phyloP scores from a whole-genome alignment of 2,329 filamentous ascomycete genomes.

The Penicillium fuscoglaucum region DNA sequence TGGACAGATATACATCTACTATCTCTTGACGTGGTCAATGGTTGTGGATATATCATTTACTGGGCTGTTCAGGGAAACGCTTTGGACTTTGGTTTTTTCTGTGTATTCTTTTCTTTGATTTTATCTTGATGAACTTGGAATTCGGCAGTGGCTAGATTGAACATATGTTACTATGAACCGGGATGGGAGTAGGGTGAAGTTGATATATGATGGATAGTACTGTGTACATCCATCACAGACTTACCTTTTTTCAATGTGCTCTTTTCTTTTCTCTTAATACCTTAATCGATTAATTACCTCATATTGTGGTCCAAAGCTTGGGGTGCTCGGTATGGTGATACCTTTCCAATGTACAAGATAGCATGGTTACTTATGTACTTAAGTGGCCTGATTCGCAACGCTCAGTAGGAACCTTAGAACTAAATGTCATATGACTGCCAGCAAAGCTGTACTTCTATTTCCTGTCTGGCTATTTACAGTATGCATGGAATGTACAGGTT shows the following conservation, averaged over 20 bases:
- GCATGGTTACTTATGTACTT: neutral
- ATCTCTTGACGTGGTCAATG: neutral
- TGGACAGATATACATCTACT: neutral
- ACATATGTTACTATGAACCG: neutral
- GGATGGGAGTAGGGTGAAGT: neutral
- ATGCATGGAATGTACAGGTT: neutral
- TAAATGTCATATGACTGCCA: neutral
- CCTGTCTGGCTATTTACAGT: neutral
- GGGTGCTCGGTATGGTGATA: neutral
- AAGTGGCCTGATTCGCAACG: neutral
- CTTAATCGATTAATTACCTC: conserved; percentile 1
- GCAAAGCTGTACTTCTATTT: neutral
- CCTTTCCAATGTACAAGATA: neutral
- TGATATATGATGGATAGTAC: neutral
- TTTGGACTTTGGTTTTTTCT: neutral
- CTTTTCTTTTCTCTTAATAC: neutral
- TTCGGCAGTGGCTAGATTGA: neutral
- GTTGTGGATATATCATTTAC: neutral
- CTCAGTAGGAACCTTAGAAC: neutral
- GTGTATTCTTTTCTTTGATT: neutral
- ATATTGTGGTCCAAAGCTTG: neutral
- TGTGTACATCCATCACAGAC: neutral
- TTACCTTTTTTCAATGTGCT: neutral
- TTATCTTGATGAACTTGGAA: neutral
- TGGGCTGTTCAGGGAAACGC: neutral